A percentile compares a stretch with the other conserved stretches of the same genome.
These are phyloP conservation scores for Rhodamnia rubescens DNA, from an alignment of 345 rosid species.

Conservation along the genomic window DNA sequence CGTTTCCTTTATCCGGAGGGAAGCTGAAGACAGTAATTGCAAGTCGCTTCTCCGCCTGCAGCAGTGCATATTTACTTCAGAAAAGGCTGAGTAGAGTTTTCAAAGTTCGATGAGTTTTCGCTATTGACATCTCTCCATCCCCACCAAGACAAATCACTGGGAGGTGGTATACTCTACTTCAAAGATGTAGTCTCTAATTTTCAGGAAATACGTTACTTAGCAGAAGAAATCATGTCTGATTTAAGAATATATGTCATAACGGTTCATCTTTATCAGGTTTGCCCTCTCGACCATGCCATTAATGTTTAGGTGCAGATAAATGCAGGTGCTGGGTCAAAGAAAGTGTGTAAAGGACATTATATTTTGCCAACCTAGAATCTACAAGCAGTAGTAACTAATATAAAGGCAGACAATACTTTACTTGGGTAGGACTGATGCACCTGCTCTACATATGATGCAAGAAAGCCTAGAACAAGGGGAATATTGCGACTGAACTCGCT, in stretches of 20 bases:
- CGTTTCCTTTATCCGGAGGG: conserved; percentile 97
- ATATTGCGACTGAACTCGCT: not conserved
- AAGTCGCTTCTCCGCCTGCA: conserved; percentile 79
- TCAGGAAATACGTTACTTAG: not conserved
- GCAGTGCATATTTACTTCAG: not conserved
- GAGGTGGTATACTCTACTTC: not conserved
- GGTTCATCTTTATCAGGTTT: not conserved
- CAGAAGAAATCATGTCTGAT: not conserved
- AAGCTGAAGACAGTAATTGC: conserved; percentile 98
- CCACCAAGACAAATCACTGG: not conserved
- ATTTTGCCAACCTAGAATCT: not conserved
- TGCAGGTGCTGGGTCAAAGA: not conserved
- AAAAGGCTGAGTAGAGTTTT: not conserved
- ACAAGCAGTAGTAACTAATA: not conserved
- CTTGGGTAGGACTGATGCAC: not conserved
- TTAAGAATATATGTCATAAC: not conserved
- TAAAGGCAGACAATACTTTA: not conserved
- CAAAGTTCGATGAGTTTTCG: not conserved
- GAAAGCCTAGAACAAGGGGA: not conserved
- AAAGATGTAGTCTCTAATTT: not conserved
- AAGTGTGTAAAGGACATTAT: not conserved
- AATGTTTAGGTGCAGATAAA: not conserved
- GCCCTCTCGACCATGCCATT: not conserved
- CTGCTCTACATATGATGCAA: not conserved
- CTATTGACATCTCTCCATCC: not conserved